Base-by-base conservation (phyloP, 441 rosid genomes). In the Metrosideros polymorpha region DNA sequence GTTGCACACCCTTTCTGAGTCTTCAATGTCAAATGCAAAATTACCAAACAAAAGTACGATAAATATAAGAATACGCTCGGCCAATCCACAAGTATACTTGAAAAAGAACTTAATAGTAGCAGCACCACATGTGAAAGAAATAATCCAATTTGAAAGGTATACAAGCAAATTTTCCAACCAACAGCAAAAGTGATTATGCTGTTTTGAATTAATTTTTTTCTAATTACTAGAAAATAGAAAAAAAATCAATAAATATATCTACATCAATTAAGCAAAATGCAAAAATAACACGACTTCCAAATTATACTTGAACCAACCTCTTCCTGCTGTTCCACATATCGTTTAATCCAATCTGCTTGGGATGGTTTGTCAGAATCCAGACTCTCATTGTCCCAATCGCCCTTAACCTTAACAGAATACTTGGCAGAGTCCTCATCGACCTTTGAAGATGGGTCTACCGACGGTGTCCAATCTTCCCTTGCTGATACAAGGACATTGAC, bases 271-370 rank as follows among this genome's bases (percentile, higher is more conserved):
- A 35, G 47, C 17, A 71, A 35, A 71, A 71, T 71, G 47, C 79
- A 71, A 71, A 39, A 12, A 35, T 39, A 19, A 71, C 15, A 39
- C 45, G 2, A 71, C 1, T 3, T 71, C 14, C 79, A 71, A 71
- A 71, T 71, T 71, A 71, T 39, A 22, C 79, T 71, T 12, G 17
- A 71, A 71, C 49, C 79, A 39, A 95, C 99, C 96, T 96, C 99
- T 90, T 96, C 99, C 82, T 94, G 94, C 76, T 94, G 97, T 89
- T 89, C 90, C 95, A 97, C 88, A 90, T 96, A 96, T 89, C 92
- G 96, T 87, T 95, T 91, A 85, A 95, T 97, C 99, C 99, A 97
- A 90, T 96, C 99, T 71, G 97, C 96, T 89, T 97, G 99, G 3
- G 97, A 95, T 59, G 90, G 93, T 86, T 95, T 92, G 84, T 89